Conservation (phyloP, 441 rosid genomes). For the Jatropha multifida region DNA sequence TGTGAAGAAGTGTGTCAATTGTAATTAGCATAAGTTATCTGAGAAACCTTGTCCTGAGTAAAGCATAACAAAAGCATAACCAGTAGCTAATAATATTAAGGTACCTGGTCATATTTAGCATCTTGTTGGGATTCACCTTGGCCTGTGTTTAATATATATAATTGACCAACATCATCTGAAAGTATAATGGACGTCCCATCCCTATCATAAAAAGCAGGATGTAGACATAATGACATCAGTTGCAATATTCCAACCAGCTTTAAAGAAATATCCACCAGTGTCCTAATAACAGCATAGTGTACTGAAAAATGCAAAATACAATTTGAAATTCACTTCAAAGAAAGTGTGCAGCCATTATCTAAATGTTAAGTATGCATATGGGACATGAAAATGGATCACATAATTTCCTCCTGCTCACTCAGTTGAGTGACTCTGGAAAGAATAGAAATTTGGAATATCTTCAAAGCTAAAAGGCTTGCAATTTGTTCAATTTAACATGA, state of each 20-base stretch:
- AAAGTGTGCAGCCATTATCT: neutral
- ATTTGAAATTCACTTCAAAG: neutral
- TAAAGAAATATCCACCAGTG: conserved; percentile 3
- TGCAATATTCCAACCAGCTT: conserved; percentile 3
- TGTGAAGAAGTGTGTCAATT: conserved; percentile 36
- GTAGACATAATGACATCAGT: conserved; percentile 11
- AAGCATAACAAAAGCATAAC: conserved; percentile 12
- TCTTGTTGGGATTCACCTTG: conserved; percentile 98
- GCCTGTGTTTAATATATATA: conserved; percentile 88
- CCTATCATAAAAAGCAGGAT: conserved; percentile 41
- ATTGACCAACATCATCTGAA: conserved; percentile 99
- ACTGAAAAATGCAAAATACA: neutral
- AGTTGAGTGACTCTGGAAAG: neutral
- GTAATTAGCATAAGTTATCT: conserved; percentile 10
- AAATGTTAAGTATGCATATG: neutral
- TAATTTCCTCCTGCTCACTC: conserved; percentile 4
- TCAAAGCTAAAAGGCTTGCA: neutral
- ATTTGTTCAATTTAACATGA: neutral
- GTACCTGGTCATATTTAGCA: conserved; percentile 99
- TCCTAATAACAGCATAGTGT: neutral
- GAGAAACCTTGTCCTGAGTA: conserved; percentile 10
- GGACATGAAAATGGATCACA: neutral
- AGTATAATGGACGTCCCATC: conserved; percentile 98
- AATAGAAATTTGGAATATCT: neutral
- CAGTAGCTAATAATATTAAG: neutral